These are phyloP conservation scores for Ailanthus altissimus DNA, from an alignment of 345 rosid species.

Conservation along the genomic window DNA sequence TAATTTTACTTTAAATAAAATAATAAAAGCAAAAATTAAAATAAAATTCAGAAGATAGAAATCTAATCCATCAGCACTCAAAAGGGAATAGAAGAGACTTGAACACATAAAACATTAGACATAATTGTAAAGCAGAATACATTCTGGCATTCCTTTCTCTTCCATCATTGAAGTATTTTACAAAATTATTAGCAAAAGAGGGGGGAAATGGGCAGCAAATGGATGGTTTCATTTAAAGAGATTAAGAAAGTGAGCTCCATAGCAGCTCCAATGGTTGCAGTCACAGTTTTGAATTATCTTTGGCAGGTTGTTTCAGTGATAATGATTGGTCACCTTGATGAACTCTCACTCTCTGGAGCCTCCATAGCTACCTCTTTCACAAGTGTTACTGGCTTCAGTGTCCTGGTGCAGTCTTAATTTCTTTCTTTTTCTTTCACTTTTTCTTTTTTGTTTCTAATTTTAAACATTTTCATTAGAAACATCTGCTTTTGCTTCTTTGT, in stretches of 20 bases:
- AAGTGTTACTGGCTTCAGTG: conserved; percentile 27
- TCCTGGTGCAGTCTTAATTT: conserved; percentile 16
- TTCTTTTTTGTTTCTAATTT: background rate
- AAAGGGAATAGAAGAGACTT: no score
- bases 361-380: conserved; percentile 29
- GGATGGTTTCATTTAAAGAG: conserved; percentile 23
- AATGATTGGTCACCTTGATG: conserved; percentile 34
- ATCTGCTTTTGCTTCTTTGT: no score
- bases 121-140: no score
- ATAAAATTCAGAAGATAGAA: no score
- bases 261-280: conserved; percentile 27
- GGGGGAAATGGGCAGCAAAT: background rate
- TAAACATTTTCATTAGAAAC: no score
- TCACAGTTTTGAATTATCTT: conserved; percentile 24
- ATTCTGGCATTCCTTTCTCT: no score
- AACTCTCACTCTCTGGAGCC: conserved; percentile 29
- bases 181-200: background rate
- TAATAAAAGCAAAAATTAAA: no score
- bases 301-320: conserved; percentile 23
- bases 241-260: conserved; percentile 21
- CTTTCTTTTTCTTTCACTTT: background rate
- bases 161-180: no score
- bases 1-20: no score
- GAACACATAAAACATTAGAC: no score
- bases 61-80: no score